A percentile compares a stretch with the other conserved stretches of the same genome.
Conservation (phyloP, 2,329 filamentous ascomycete genomes). For the Volutella citrinella region DNA sequence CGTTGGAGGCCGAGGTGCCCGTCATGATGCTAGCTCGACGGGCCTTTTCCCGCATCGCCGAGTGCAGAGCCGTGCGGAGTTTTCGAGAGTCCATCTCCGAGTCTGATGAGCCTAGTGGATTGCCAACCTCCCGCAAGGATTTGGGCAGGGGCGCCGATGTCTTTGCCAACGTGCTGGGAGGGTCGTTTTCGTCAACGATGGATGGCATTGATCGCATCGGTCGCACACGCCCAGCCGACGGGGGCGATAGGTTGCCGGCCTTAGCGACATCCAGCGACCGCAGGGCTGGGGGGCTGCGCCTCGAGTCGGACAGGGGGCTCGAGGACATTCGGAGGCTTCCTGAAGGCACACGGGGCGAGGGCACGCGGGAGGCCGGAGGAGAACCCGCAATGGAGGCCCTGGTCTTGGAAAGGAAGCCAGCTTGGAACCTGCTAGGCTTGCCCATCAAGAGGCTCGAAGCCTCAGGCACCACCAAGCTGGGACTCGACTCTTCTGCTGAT, state of each 20-base stretch:
- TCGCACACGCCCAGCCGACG: slow-evolving; percentile 29
- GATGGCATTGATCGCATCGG: slow-evolving; percentile 35
- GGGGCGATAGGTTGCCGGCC: slow-evolving; percentile 49
- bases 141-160: too few species aligned
- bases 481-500: slow-evolving; percentile 49
- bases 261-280: slow-evolving; percentile 49
- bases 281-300: slow-evolving; percentile 47
- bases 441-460: slow-evolving; percentile 26
- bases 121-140: too few species aligned
- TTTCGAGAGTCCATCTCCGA: slow-evolving; percentile 55
- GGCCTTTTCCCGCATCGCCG: slow-evolving; percentile 45
- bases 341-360: slow-evolving; percentile 53
- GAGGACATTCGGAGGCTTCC: slow-evolving; percentile 58
- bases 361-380: slow-evolving; percentile 53
- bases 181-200: slow-evolving; percentile 51
- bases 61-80: slow-evolving; percentile 53
- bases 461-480: slow-evolving; percentile 56
- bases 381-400: slow-evolving; percentile 39
- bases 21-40: slow-evolving; percentile 40
- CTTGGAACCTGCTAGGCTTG: slow-evolving; percentile 77
- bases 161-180: too few species aligned
- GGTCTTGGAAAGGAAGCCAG: slow-evolving; percentile 73
- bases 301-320: too few species aligned
- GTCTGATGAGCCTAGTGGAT: too few species aligned
- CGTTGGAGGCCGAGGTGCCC: slow-evolving; percentile 32